phyloP scores from a whole-genome alignment of 495 filamentous ascomycete genomes.

The Letharia columbiana region DNA sequence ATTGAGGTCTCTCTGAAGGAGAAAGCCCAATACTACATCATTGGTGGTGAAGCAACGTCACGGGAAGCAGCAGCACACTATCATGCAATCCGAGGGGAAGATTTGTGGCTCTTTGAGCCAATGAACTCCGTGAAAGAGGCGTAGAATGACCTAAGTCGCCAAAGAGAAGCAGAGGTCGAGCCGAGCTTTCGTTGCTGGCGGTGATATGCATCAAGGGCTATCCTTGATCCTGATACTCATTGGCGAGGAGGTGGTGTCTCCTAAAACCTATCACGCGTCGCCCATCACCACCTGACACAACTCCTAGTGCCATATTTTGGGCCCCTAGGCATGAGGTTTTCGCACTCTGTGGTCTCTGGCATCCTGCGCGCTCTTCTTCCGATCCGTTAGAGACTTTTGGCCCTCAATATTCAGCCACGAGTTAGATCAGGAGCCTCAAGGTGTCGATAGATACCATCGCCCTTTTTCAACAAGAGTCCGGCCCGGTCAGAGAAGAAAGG shows the following conservation, averaged over 20 bases:
- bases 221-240: neutral
- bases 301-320: neutral
- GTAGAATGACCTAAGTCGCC: neutral
- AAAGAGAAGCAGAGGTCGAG: neutral
- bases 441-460: neutral
- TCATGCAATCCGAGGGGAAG: neutral
- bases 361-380: neutral
- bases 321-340: neutral
- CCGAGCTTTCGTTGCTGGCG: neutral
- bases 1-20: neutral
- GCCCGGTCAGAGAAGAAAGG: neutral
- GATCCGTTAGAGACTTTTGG: neutral
- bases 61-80: neutral
- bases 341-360: neutral
- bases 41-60: neutral
- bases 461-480: neutral
- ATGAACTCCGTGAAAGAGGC: neutral
- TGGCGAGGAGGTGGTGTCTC: neutral
- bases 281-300: neutral
- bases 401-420: neutral
- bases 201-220: neutral
- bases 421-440: accelerated
- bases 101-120: neutral
- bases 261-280: neutral
- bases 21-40: neutral